phyloP scores from a whole-genome alignment of 441 rosid species.

The Eruca vesicaria region DNA sequence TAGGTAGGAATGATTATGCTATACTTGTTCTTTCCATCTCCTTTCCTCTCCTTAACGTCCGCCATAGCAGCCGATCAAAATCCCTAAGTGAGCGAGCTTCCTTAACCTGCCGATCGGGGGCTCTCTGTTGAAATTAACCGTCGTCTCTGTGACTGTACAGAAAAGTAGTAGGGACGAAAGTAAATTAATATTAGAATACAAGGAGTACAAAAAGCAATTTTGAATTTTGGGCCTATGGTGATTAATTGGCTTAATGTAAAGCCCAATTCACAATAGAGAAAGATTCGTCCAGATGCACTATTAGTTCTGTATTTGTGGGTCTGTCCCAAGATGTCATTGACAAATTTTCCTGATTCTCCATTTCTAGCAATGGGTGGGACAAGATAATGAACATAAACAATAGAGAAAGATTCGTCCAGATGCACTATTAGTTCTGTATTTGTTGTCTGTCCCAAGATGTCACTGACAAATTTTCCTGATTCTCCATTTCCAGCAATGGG shows the following conservation, averaged over 20 bases:
- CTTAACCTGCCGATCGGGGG: background rate
- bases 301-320: no score
- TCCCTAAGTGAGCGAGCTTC: background rate
- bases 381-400: no score
- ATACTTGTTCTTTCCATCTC: conserved; percentile 54
- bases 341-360: no score
- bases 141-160: background rate
- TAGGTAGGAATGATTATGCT: conserved; percentile 89
- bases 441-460: no score
- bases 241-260: background rate
- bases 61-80: conserved; percentile 7
- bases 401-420: no score
- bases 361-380: no score
- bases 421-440: no score
- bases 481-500: no score
- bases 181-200: background rate
- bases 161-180: background rate
- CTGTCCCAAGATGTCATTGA: no score
- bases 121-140: background rate
- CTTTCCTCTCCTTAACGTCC: conserved; percentile 22
- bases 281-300: no score
- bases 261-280: no score
- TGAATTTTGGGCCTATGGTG: background rate
- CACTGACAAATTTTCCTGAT: no score
- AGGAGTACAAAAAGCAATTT: background rate